Evolutionary conservation across 306 rosid species (phyloP).

Genomic region (Cercis canadensis): DNA sequence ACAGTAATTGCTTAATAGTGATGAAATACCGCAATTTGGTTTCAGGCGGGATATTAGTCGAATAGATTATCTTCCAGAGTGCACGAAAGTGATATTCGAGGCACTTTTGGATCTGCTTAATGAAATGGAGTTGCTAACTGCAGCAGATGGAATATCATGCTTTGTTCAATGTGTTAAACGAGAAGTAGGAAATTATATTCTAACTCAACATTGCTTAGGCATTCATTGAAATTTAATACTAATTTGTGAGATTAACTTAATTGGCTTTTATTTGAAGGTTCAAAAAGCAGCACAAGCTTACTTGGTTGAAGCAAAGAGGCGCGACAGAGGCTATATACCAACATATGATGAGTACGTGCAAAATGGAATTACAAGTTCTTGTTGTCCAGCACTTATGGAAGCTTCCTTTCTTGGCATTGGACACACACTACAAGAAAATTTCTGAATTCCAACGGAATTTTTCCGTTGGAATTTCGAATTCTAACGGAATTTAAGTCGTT

Average conservation of each 20-base stretch:
- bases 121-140: background rate
- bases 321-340: conserved; percentile 13
- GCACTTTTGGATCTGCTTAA: background rate
- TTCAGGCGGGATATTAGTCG: conserved; percentile 36
- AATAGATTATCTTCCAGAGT: background rate
- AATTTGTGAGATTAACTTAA: background rate
- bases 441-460: no score
- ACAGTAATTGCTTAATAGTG: no score
- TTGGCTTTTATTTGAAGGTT: background rate
- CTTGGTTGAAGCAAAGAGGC: conserved; percentile 26
- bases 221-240: no score
- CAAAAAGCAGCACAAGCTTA: background rate
- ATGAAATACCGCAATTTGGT: no score
- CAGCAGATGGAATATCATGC: background rate
- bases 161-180: background rate
- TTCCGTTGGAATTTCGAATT: no score
- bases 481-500: no score
- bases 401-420: conserved; percentile 18
- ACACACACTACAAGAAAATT: no score
- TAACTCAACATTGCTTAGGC: background rate
- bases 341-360: conserved; percentile 25
- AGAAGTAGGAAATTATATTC: background rate
- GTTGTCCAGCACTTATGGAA: background rate
- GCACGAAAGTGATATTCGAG: background rate
- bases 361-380: background rate